Evolutionary conservation across 1,139 yeast genomes (phyloP).

Genomic region (Pichia sp.): DNA sequence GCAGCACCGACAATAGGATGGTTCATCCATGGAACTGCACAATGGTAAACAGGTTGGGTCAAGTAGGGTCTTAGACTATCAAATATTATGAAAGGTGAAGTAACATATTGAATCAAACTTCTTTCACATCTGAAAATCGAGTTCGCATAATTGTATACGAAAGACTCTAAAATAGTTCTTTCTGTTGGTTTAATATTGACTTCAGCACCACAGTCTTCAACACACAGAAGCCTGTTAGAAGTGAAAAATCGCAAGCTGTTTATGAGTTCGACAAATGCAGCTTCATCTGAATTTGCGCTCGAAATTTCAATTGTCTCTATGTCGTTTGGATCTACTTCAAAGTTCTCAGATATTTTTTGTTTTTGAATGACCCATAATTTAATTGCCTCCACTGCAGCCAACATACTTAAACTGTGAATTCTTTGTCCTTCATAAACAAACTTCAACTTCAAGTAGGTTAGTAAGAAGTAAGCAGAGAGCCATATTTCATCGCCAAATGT

Average conservation of each 20-base stretch:
- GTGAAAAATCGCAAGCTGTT: neutral
- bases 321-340: neutral
- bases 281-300: neutral
- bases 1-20: constrained; percentile 30
- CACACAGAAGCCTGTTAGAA: neutral
- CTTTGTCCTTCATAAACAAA: constrained; percentile 18
- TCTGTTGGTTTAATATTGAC: constrained; percentile 17
- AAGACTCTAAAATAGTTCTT: constrained; percentile 25
- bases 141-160: constrained; percentile 25
- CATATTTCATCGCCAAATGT: constrained; percentile 19
- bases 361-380: constrained; percentile 17
- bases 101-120: constrained; percentile 15
- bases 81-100: constrained; percentile 28
- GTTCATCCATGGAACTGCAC: constrained; percentile 30
- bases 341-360: constrained; percentile 13
- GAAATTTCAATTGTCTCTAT: neutral
- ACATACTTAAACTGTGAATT: constrained; percentile 16
- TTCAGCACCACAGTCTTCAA: neutral
- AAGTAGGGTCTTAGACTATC: constrained; percentile 19
- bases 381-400: constrained; percentile 18
- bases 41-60: constrained; percentile 20
- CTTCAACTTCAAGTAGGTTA: constrained; percentile 20
- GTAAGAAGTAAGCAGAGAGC: constrained; percentile 20
- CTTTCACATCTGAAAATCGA: constrained; percentile 23
- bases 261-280: neutral